phyloP scores from a whole-genome alignment of 2,329 filamentous ascomycete species.

The Xylogone sp. region DNA sequence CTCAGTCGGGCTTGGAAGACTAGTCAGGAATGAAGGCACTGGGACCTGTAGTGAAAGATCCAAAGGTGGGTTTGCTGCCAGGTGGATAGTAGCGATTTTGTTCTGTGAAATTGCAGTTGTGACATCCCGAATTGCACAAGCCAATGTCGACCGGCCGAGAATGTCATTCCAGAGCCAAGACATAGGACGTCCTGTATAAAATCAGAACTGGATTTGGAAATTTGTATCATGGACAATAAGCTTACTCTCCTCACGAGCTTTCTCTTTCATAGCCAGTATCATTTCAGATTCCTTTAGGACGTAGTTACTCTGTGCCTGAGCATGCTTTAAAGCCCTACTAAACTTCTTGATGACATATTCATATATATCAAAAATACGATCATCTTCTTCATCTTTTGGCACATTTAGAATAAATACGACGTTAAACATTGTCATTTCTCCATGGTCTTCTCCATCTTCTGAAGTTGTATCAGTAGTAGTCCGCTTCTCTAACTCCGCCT shows the following conservation, averaged over 20 bases:
- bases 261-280: slow-evolving; percentile 77
- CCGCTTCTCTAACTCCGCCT: slow-evolving; percentile 19
- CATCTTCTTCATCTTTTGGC: slow-evolving; percentile 71
- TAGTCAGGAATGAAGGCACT: slow-evolving; percentile 62
- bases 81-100: slow-evolving; percentile 78
- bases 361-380: slow-evolving; percentile 74
- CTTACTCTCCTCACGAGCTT: slow-evolving; percentile 63
- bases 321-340: slow-evolving; percentile 88
- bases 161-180: slow-evolving; percentile 67
- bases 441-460: slow-evolving; percentile 23
- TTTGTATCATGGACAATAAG: too few relatives aligned
- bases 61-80: slow-evolving; percentile 56
- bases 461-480: slow-evolving; percentile 5
- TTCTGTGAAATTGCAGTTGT: slow-evolving; percentile 79
- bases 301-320: slow-evolving; percentile 85
- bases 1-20: slow-evolving; percentile 63
- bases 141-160: slow-evolving; percentile 69
- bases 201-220: slow-evolving; percentile 6
- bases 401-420: slow-evolving; percentile 89
- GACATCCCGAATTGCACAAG: slow-evolving; percentile 76
- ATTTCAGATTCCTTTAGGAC: slow-evolving; percentile 87
- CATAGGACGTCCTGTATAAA: slow-evolving; percentile 41
- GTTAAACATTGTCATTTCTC: slow-evolving; percentile 90
- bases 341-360: slow-evolving; percentile 88
- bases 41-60: slow-evolving; percentile 64